Evolutionary conservation across 1,139 yeast genomes (phyloP).

Genomic region (Neolecta irregularis): DNA sequence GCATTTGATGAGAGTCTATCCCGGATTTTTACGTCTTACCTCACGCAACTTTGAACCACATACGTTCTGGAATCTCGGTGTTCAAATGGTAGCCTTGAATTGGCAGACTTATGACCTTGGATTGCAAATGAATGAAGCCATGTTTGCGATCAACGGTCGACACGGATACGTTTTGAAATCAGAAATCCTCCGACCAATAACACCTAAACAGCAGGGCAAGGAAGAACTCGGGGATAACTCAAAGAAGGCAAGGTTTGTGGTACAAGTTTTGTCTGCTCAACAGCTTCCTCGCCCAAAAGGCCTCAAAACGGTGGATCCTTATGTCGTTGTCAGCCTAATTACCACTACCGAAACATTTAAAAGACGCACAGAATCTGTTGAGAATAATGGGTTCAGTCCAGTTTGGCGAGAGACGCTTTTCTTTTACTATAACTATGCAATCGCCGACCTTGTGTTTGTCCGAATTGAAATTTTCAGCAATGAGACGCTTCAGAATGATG

Average conservation of each 20-base stretch:
- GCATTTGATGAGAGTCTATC: constrained; percentile 72
- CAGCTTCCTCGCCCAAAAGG: constrained; percentile 57
- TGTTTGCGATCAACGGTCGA: constrained; percentile 40
- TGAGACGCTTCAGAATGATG: constrained; percentile 23
- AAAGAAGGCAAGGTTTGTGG: constrained; percentile 2
- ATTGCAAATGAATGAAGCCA: constrained; percentile 75
- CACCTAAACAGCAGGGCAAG: constrained; percentile 4
- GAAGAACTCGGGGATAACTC: constrained; percentile 3
- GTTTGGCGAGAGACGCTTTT: constrained; percentile 42
- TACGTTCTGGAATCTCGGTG: constrained; percentile 67
- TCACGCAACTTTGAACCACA: constrained; percentile 74
- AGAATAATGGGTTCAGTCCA: constrained; percentile 73
- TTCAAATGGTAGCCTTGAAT: constrained; percentile 89
- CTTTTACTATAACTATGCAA: constrained; percentile 13
- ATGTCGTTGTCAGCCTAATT: constrained; percentile 40
- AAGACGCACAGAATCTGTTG: constrained; percentile 28
- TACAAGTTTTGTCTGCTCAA: constrained; percentile 45
- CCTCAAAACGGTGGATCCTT: constrained; percentile 38
- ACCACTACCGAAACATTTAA: constrained; percentile 23
- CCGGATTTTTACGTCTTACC: constrained; percentile 57
- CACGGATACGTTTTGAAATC: constrained; percentile 78
- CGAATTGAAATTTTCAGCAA: constrained; percentile 36
- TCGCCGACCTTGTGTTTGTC: constrained; percentile 35
- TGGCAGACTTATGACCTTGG: constrained; percentile 87
- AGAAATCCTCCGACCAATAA: constrained; percentile 16